These are phyloP conservation scores for Closterium sp. DNA, from an alignment of 139 green algal species.

Conservation along the genomic window DNA sequence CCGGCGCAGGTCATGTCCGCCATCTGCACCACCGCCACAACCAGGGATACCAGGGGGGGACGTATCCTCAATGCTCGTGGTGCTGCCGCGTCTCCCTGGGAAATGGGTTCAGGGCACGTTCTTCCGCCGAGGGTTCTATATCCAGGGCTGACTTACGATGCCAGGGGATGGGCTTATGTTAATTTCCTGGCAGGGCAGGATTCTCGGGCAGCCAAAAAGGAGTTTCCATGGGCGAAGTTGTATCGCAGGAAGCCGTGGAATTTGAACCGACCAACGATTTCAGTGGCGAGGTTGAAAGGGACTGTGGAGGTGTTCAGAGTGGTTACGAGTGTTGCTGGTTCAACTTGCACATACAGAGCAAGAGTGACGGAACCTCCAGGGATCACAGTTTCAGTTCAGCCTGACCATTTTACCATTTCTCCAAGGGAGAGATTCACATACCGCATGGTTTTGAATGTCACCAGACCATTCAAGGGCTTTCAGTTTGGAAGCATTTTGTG, in stretches of 20 bases:
- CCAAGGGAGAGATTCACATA: background rate
- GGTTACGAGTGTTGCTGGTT: background rate
- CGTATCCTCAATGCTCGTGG: background rate
- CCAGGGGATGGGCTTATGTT: background rate
- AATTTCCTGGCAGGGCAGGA: background rate
- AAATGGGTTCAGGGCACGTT: constrained; percentile 19
- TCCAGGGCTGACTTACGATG: constrained; percentile 26
- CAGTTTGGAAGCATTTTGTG: background rate
- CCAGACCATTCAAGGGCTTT: background rate
- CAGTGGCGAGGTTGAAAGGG: background rate
- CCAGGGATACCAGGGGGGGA: background rate
- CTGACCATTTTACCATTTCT: background rate
- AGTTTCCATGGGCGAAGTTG: background rate
- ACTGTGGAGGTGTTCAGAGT: background rate
- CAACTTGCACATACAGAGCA: background rate
- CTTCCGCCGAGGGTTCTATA: background rate
- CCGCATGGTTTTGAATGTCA: background rate
- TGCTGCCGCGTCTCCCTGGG: background rate
- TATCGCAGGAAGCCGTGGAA: background rate
- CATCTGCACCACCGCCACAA: constrained; percentile 15
- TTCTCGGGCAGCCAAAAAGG: background rate
- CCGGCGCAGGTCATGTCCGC: constrained; percentile 19
- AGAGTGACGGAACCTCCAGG: background rate
- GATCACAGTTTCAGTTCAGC: background rate
- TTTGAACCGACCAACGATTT: background rate